phyloP scores from a whole-genome alignment of 305 asterid genomes.

The Solanum aculeatissimum region DNA sequence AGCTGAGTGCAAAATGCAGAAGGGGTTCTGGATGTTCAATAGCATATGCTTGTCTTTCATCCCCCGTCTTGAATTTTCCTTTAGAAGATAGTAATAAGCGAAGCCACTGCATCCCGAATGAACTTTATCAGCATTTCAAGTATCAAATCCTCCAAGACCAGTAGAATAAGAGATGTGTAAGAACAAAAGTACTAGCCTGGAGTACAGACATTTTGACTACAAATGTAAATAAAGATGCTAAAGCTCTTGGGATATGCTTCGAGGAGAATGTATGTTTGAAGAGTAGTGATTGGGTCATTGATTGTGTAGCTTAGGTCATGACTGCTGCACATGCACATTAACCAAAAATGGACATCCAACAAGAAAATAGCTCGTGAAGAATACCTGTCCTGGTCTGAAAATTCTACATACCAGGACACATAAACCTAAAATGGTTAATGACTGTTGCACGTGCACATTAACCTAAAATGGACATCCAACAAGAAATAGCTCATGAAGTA shows the following conservation, averaged over 20 bases:
- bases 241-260: not conserved
- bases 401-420: slow-evolving; percentile 63
- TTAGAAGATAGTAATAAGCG: slow-evolving; percentile 67
- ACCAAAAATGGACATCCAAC: not conserved
- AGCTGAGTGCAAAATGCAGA: slow-evolving; percentile 79
- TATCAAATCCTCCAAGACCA: not conserved
- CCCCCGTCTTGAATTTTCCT: slow-evolving; percentile 69
- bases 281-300: not conserved
- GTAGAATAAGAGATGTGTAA: not conserved
- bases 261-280: not conserved
- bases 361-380: not conserved
- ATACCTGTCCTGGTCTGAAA: slow-evolving; percentile 89
- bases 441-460: not conserved
- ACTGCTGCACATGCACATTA: not conserved
- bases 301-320: not conserved
- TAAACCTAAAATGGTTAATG: no score
- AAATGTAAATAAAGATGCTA: not conserved
- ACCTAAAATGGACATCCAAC: not conserved
- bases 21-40: slow-evolving; percentile 80
- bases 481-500: not conserved
- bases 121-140: slow-evolving; percentile 16
- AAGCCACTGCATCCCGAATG: slow-evolving; percentile 60
- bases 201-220: not conserved
- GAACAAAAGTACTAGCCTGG: not conserved
- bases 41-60: slow-evolving; percentile 62